These are phyloP conservation scores for Globisporangium cystogenes DNA, from an alignment of 352 stramenopile genomes.

Conservation along the genomic window DNA sequence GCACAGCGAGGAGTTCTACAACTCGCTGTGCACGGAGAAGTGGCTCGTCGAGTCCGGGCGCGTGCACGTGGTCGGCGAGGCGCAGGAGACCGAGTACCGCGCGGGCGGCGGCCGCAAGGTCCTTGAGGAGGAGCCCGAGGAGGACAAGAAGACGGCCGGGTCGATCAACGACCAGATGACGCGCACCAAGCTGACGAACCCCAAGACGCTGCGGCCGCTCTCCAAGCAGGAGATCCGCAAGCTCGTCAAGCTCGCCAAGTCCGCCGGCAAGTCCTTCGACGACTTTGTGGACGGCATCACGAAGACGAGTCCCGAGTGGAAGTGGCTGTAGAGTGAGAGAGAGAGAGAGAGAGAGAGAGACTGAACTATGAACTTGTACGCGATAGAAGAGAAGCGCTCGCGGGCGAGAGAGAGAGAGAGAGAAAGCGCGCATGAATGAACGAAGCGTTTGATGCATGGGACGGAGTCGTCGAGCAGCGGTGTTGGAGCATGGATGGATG, in stretches of 20 bases:
- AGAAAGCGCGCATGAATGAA: neutral
- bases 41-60: constrained; percentile 91
- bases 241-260: constrained; percentile 5
- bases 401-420: neutral
- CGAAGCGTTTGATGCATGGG: too few relatives aligned
- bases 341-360: neutral
- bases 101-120: constrained; percentile 55
- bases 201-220: constrained; percentile 4
- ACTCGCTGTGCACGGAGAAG: constrained; percentile 93
- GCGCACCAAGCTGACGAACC: constrained; percentile 5
- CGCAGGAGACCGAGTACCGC: constrained; percentile 68
- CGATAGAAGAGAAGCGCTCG: too few relatives aligned
- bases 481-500: too few relatives aligned
- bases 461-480: too few relatives aligned
- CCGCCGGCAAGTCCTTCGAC: constrained; percentile 3
- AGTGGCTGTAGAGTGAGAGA: constrained; percentile 2
- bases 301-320: constrained; percentile 2
- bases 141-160: constrained; percentile 25
- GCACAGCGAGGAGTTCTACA: constrained; percentile 97
- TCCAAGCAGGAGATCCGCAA: constrained; percentile 4
- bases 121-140: constrained; percentile 40
- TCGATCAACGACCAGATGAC: constrained; percentile 3
- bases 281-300: constrained; percentile 4
- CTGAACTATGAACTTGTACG: too few relatives aligned
- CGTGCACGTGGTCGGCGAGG: constrained; percentile 62